Evolutionary conservation across 352 stramenopile genomes (phyloP).

Genomic region (Plasmopara halstedii): DNA sequence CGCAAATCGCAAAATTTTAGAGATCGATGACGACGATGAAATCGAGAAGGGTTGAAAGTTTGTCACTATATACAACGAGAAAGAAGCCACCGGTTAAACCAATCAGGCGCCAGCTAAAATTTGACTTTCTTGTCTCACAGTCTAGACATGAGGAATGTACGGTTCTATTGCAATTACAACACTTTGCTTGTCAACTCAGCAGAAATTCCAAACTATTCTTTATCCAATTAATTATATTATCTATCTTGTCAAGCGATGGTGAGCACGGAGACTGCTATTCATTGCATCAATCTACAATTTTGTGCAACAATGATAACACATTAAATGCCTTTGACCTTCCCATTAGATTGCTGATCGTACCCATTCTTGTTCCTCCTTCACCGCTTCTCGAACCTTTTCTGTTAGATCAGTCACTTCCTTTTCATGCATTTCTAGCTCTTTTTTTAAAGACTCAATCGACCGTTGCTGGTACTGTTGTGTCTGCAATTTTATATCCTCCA

Average conservation of each 20-base stretch:
- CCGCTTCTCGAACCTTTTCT: slow-evolving; percentile 9
- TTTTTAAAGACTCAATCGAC: slow-evolving; percentile 15
- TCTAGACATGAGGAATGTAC: not conserved
- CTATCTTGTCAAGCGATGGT: not conserved
- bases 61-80: too few species aligned
- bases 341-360: slow-evolving; percentile 1
- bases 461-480: slow-evolving; percentile 13
- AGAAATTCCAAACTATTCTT: not conserved
- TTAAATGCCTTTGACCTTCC: not conserved
- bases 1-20: not conserved
- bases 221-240: not conserved
- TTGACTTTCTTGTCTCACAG: not conserved
- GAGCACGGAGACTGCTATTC: not conserved
- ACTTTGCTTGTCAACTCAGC: too few species aligned
- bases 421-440: slow-evolving; percentile 12
- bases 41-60: not conserved
- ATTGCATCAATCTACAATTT: slow-evolving; percentile 8
- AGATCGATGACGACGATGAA: not conserved
- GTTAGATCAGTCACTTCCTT: slow-evolving; percentile 9
- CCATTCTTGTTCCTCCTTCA: slow-evolving; percentile 18
- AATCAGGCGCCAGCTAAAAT: not conserved
- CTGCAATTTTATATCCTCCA: slow-evolving; percentile 13
- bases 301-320: not conserved
- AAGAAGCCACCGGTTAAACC: not conserved
- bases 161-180: not conserved